Evolutionary conservation across 345 rosid genomes (phyloP), one percentile per base, ranked within the genome.

Genomic region (Populus simonii): DNA sequence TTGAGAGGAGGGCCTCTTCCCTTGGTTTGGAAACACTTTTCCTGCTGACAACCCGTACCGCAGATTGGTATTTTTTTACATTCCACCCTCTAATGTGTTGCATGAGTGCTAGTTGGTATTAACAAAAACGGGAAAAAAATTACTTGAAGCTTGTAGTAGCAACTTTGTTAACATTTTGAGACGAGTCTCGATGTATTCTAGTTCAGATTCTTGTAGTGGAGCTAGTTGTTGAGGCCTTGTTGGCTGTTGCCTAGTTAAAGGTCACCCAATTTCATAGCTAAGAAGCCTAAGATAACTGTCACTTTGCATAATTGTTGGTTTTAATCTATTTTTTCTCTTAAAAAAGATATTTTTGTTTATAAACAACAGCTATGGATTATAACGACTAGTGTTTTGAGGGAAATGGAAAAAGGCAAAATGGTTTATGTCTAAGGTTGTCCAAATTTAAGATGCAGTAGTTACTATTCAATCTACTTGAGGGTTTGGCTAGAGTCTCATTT

Each of bases 1-100:
- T 95, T 11, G 99, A 95, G 90, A 95, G 92, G 90, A 92, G 89
- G 82, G 96, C 98, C 6, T 86, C 92, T 2, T 83, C 87, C 22
- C 86, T 92, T 25, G 94, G 94, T 79, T 83, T 95, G 76, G 88
- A 90, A 41, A 90, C 71, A 92, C 89, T 93, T 33, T 95, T 95
- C 78, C 87, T 95, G 51, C 78, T 95, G 71, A 95, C 98, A 20
- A 93, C 99, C 23, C 94, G 99, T 7, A 89, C 98, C 23, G 93
- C 98, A 3, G 98, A 95, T 72, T 93, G 99, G 99, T 95, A 75
- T n/a, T 85, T 74, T 31, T 85, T 66, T 29, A 3, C 7, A 25
- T 15, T 7, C 22, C 69, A 27, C 35, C 22, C 35, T 61, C 10
- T 22, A 61, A 33, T 47, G 27, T 66, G 27, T 39, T 12, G 43